phyloP scores from a whole-genome alignment of 2,329 filamentous ascomycete species.

The Aspergillus transmontanensis region DNA sequence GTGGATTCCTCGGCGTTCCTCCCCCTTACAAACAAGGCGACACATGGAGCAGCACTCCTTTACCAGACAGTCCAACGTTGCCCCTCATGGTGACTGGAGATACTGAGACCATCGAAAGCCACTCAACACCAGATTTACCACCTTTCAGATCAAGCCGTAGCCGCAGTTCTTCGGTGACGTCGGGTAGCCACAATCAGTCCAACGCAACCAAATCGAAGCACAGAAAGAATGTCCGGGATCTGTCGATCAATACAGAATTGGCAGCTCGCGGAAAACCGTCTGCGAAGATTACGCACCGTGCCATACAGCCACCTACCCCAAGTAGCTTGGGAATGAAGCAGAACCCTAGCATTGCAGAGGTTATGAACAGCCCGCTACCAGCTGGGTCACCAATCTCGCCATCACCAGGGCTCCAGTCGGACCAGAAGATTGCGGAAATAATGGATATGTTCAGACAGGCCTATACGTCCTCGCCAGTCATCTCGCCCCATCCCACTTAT shows the following conservation, averaged over 20 bases:
- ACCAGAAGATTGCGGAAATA: slow-evolving; percentile 41
- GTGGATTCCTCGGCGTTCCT: slow-evolving; percentile 32
- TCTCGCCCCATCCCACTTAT: slow-evolving; percentile 39
- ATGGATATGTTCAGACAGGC: slow-evolving; percentile 46
- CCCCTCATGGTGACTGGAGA: slow-evolving; percentile 23
- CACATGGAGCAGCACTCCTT: slow-evolving; percentile 34
- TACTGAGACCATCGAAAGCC: slow-evolving; percentile 8
- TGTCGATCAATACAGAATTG: slow-evolving; percentile 44
- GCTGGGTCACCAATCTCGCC: slow-evolving; percentile 27
- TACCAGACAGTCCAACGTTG: slow-evolving; percentile 40
- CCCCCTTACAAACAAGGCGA: slow-evolving; percentile 35
- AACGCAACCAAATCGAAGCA: slow-evolving; percentile 23
- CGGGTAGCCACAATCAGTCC: slow-evolving; percentile 17
- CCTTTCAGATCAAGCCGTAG: slow-evolving; percentile 9
- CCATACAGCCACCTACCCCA: slow-evolving; percentile 41
- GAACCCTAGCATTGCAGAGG: slow-evolving; percentile 43
- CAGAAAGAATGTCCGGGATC: slow-evolving; percentile 42
- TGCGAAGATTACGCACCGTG: slow-evolving; percentile 37
- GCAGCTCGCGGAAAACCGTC: slow-evolving; percentile 33
- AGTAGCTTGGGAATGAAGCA: slow-evolving; percentile 26
- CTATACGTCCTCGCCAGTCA: slow-evolving; percentile 32
- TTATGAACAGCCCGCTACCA: slow-evolving; percentile 45
- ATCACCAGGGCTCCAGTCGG: slow-evolving; percentile 27
- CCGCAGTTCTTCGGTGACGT: slow-evolving; percentile 17
- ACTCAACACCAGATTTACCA: slow-evolving; percentile 10